Conservation (phyloP, 2,329 filamentous ascomycete genomes). For the Nemania sp. region DNA sequence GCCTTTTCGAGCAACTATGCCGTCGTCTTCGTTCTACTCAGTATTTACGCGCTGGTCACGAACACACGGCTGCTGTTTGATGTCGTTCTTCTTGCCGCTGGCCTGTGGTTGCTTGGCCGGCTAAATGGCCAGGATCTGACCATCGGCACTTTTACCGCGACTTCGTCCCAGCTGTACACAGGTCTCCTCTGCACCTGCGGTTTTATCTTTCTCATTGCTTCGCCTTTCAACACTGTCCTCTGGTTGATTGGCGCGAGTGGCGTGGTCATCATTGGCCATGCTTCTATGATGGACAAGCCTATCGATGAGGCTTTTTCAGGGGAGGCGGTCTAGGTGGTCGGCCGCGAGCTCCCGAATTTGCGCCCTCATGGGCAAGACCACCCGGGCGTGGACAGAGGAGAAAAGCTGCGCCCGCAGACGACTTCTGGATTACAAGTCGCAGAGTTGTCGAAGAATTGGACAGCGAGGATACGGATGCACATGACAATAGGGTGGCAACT, state of each 20-base stretch:
- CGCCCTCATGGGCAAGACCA: slow-evolving; percentile 99
- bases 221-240: slow-evolving; percentile 81
- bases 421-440: slow-evolving; percentile 45
- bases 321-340: slow-evolving; percentile 99
- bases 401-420: slow-evolving; percentile 58
- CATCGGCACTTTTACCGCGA: slow-evolving; percentile 79
- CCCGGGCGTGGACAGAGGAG: slow-evolving; percentile 80
- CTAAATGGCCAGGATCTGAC: slow-evolving; percentile 88
- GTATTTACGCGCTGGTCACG: slow-evolving; percentile 91
- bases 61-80: slow-evolving; percentile 88
- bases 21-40: slow-evolving; percentile 90
- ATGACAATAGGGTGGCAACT: slow-evolving; percentile 57
- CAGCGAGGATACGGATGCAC: slow-evolving; percentile 61
- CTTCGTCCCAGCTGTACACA: slow-evolving; percentile 93
- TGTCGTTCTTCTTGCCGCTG: slow-evolving; percentile 82
- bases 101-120: slow-evolving; percentile 90
- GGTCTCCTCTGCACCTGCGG: slow-evolving; percentile 80
- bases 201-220: slow-evolving; percentile 82
- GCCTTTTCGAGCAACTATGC: slow-evolving; percentile 99
- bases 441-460: slow-evolving; percentile 71
- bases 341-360: slow-evolving; percentile 95
- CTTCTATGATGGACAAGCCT: slow-evolving; percentile 94
- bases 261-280: slow-evolving; percentile 93
- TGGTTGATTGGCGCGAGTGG: slow-evolving; percentile 97
- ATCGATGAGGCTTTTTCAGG: slow-evolving; percentile 99